Percentiles rank a stretch among this genome's conserved stretches.
phyloP scores from a whole-genome alignment of 306 rosid species.

The Leucaena leucocephala region DNA sequence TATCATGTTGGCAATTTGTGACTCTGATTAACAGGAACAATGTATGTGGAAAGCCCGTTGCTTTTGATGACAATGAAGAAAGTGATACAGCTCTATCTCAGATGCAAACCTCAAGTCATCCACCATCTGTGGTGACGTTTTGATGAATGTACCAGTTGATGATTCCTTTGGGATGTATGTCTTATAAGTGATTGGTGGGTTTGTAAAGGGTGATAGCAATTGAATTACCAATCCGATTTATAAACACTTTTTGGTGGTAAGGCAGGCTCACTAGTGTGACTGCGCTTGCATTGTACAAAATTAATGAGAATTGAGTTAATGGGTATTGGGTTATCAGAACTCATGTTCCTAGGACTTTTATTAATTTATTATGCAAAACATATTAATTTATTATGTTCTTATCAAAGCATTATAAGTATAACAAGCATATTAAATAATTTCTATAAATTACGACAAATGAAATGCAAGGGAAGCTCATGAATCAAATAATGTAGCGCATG shows the following conservation, averaged over 20 bases:
- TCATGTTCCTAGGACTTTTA: not conserved
- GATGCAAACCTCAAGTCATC: conserved; percentile 61
- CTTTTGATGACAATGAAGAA: conserved; percentile 75
- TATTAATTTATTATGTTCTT: not conserved
- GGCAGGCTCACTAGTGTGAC: conserved; percentile 15
- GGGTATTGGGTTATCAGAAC: conserved; percentile 2
- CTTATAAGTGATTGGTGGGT: conserved; percentile 33
- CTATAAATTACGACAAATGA: not conserved
- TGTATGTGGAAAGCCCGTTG: conserved; percentile 53
- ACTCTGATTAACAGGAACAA: conserved; percentile 60
- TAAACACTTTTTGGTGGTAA: conserved; percentile 24
- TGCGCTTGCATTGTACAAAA: conserved; percentile 25
- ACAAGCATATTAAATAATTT: not conserved
- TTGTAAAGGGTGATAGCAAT: conserved; percentile 13
- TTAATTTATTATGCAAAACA: not conserved
- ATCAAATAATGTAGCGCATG: not conserved
- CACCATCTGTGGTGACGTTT: conserved; percentile 58
- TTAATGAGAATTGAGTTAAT: conserved; percentile 2
- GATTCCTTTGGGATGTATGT: conserved; percentile 18
- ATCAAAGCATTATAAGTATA: not conserved
- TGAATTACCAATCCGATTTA: conserved; percentile 29
- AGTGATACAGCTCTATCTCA: conserved; percentile 61
- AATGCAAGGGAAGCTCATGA: not conserved
- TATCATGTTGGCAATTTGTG: conserved; percentile 13
- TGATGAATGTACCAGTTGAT: conserved; percentile 37